A percentile compares a stretch with the other conserved stretches of the same genome.
Evolutionary conservation across 2,329 filamentous ascomycete species (phyloP).

Genomic region (Alternaria metachromatica): DNA sequence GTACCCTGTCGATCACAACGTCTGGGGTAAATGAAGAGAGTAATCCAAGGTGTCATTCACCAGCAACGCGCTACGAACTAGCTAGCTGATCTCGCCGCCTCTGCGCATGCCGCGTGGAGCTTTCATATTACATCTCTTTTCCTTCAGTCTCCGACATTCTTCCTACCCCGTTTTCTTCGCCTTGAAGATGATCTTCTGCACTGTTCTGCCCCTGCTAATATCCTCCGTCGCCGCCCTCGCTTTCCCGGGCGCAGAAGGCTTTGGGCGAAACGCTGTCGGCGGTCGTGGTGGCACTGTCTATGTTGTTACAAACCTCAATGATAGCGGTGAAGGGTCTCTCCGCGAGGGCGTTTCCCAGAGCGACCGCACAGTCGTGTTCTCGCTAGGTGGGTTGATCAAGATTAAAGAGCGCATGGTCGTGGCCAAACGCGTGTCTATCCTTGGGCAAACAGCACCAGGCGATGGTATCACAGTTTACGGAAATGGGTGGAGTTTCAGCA

Average conservation of each 20-base stretch:
- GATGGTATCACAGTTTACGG: conserved; percentile 61
- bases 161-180: neutral
- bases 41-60: neutral
- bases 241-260: conserved; percentile 60
- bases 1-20: conserved; percentile 13
- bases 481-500: conserved; percentile 61
- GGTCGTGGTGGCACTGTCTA: conserved; percentile 57
- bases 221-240: conserved; percentile 41
- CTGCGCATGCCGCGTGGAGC: neutral
- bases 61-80: neutral
- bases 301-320: conserved; percentile 58
- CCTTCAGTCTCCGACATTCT: neutral
- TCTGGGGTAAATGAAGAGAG: conserved; percentile 19
- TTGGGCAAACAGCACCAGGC: conserved; percentile 60
- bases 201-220: conserved; percentile 23
- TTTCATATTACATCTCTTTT: neutral
- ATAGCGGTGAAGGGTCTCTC: conserved; percentile 58
- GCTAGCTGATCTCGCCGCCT: neutral
- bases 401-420: conserved; percentile 57
- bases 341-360: conserved; percentile 58
- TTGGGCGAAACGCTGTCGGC: conserved; percentile 56
- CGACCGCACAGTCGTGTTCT: conserved; percentile 59
- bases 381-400: conserved; percentile 59
- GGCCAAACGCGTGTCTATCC: conserved; percentile 57
- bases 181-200: conserved; percentile 20